A percentile compares a stretch with the other conserved stretches of the same genome.
These are phyloP conservation scores for Miamiensis avidus DNA, from an alignment of 169 alveolate genomes.

Conservation along the genomic window DNA sequence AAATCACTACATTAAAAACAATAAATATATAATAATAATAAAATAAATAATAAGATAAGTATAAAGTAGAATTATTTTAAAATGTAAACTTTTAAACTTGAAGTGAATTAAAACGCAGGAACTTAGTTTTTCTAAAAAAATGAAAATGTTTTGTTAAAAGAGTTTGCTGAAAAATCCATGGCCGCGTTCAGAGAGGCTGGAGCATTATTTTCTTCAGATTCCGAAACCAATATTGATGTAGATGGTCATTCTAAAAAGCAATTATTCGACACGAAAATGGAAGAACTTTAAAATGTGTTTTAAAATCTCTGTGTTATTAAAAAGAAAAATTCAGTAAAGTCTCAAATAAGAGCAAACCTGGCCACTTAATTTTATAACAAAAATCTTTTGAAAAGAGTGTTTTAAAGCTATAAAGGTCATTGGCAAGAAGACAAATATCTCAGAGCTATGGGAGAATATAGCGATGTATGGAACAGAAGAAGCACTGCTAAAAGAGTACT, in stretches of 20 bases:
- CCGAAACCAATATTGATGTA: neutral
- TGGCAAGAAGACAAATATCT: neutral
- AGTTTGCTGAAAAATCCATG: neutral
- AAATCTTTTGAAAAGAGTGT: neutral
- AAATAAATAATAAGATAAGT: too few species aligned
- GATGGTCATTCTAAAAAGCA: neutral
- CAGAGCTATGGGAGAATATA: neutral
- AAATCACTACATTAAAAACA: too few species aligned
- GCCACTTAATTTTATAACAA: neutral
- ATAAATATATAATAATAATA: too few species aligned
- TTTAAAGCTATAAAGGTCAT: neutral
- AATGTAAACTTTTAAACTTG: neutral
- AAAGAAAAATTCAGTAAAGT: too few species aligned
- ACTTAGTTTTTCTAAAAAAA: neutral
- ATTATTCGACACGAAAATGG: neutral
- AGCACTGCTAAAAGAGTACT: neutral
- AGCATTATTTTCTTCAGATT: neutral
- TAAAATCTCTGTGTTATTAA: neutral
- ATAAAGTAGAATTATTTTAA: too few species aligned
- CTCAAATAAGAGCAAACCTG: neutral
- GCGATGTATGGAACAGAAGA: neutral
- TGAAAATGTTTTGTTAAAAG: neutral
- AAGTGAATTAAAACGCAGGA: neutral
- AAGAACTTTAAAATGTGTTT: neutral
- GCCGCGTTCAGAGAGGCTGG: neutral